Evolutionary conservation across 805 yeast genomes (phyloP).

Genomic region (Allodekkera sacchari): DNA sequence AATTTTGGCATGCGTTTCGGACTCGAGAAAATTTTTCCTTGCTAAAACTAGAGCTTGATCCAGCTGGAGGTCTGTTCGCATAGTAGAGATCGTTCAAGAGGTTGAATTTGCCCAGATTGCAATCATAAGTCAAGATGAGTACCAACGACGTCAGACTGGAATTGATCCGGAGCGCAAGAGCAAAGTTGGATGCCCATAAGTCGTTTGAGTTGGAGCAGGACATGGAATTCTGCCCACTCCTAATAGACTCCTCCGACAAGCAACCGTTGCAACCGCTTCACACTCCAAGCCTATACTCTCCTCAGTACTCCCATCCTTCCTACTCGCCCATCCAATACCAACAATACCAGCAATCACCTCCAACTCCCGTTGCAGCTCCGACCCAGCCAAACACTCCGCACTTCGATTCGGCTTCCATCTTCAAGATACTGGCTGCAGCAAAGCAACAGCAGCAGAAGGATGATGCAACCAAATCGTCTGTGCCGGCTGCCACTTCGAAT

Average conservation of each 20-base stretch:
- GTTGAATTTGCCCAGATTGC: too few relatives aligned
- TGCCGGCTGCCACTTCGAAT: constrained; percentile 3
- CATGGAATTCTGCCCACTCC: constrained; percentile 54
- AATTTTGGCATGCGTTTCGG: too few relatives aligned
- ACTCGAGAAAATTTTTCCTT: too few relatives aligned
- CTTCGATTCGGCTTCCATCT: constrained; percentile 8
- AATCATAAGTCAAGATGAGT: not conserved
- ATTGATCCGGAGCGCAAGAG: constrained; percentile 28
- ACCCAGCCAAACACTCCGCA: constrained; percentile 1
- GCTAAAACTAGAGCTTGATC: too few relatives aligned
- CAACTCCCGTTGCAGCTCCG: constrained; percentile 3
- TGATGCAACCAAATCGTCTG: too few relatives aligned
- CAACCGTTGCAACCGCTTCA: not conserved
- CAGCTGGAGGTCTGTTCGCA: too few relatives aligned
- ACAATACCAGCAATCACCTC: too few relatives aligned
- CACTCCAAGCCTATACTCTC: too few relatives aligned
- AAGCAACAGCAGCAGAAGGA: too few relatives aligned
- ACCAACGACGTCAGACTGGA: constrained; percentile 1
- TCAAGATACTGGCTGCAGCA: constrained; percentile 9
- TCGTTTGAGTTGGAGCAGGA: constrained; percentile 70
- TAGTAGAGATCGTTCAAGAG: too few relatives aligned
- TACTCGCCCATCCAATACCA: too few relatives aligned
- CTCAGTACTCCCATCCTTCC: too few relatives aligned
- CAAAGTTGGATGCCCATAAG: constrained; percentile 51
- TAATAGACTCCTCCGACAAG: constrained; percentile 1